Base-by-base conservation (phyloP, 1,284 basidiomycete genomes). In the Trametes sp. region DNA sequence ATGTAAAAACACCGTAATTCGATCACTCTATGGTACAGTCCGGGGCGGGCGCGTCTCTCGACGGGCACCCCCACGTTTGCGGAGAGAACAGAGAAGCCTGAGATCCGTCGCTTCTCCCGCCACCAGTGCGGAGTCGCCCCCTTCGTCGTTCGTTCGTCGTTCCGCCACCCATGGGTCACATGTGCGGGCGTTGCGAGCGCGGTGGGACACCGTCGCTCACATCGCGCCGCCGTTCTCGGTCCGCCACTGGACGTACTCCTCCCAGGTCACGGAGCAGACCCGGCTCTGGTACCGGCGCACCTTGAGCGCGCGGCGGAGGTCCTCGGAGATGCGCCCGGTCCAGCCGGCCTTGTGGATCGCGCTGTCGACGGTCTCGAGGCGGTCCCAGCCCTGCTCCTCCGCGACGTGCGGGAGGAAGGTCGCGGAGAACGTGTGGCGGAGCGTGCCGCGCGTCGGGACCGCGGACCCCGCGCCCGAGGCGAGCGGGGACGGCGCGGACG, bases 391-490 rank as follows among this genome's bases (percentile, higher is more conserved):
- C 77, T 98, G 97, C 53, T 95, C 95, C 0, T 89, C 86, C 44
- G 93, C 90, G 56, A 99, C 92, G 64, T 98, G 91, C 3, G 97
- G 97, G n/a, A 99, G 84, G 76, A 98, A 99, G 0, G 94, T 97
- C 2, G 96, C 96, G 4, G 88, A 88, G 68, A 98, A 88, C 3
- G 82, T 81, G 59, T 86, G 84, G 71, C 78, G 85, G 51, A 83
- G 82, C 21, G 79, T 78, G 48, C 86, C 69, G 57, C 82, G 82
- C 35, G 73, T 73, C 31, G 87, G 84, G 51, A 90, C 77, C 65
- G 82, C 84, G 9, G 82, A 74, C 11, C 86, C 84, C 10, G 82
- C 74, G 11, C 86, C 83, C 8, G 90, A 92, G 21, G 89, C 88
- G 48, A 88, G 79, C 19, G 89, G 90, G 11, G 89, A 91, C 26